Conservation (phyloP, 257 asterid species). For the Solanum arcanum region DNA sequence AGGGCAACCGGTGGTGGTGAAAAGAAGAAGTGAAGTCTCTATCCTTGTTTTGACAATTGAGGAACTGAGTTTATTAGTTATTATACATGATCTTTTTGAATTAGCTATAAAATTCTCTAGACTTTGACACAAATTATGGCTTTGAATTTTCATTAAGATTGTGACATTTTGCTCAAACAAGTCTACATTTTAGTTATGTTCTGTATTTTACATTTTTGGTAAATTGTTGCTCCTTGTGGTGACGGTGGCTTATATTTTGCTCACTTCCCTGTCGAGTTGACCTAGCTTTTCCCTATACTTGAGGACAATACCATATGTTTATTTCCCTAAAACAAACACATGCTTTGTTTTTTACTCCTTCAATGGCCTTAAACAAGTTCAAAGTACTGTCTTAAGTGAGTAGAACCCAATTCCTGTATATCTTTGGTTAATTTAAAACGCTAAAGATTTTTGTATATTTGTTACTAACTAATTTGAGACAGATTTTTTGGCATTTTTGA, state of each 20-base stretch:
- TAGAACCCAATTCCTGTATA: no score
- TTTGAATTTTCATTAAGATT: neutral
- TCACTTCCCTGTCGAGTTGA: neutral
- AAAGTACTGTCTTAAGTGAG: neutral
- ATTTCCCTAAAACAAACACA: neutral
- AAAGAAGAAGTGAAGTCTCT: slow-evolving; percentile 65
- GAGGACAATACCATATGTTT: neutral
- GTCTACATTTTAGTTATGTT: neutral
- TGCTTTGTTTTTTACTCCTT: neutral
- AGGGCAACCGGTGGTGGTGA: slow-evolving; percentile 97
- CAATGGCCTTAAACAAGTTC: neutral
- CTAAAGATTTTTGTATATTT: neutral
- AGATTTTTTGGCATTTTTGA: neutral
- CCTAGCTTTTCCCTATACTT: neutral
- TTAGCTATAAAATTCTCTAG: slow-evolving; percentile 11
- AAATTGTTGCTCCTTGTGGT: neutral
- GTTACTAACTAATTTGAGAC: neutral
- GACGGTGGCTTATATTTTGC: neutral
- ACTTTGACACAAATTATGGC: neutral
- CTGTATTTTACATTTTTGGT: neutral
- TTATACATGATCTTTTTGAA: slow-evolving; percentile 2
- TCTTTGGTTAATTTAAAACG: neutral
- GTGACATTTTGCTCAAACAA: neutral
- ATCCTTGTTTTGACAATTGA: neutral
- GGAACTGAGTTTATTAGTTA: slow-evolving; percentile 4